phyloP scores from a whole-genome alignment of 2,329 filamentous ascomycete species.

The Macroventuria anomochaeta region DNA sequence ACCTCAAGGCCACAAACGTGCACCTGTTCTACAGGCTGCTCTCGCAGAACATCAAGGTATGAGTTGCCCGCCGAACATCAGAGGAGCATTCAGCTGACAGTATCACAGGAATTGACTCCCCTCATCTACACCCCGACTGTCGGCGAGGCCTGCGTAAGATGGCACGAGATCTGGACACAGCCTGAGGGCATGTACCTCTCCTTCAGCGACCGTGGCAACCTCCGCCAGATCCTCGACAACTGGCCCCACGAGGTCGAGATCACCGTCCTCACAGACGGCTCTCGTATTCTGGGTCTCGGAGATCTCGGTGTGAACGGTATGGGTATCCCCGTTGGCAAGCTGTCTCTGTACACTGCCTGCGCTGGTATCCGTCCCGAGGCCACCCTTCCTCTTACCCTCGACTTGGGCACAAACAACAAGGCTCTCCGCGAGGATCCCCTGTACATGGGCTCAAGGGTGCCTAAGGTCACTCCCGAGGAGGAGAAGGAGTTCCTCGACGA shows the following conservation, averaged over 20 bases:
- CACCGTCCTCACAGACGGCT: conserved; percentile 95
- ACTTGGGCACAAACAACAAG: conserved; percentile 70
- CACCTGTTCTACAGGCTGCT: conserved; percentile 83
- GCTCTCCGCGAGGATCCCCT: conserved; percentile 76
- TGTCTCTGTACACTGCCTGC: conserved; percentile 92
- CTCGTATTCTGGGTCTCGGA: conserved; percentile 88
- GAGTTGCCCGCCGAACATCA: not conserved
- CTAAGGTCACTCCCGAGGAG: conserved; percentile 77
- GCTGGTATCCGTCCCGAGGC: conserved; percentile 86
- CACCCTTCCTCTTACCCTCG: conserved; percentile 67
- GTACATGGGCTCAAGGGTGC: conserved; percentile 87
- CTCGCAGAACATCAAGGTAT: conserved; percentile 71
- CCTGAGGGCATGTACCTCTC: conserved; percentile 96
- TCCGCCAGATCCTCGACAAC: conserved; percentile 86
- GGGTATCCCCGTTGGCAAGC: conserved; percentile 96
- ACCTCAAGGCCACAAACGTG: conserved; percentile 75
- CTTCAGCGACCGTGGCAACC: conserved; percentile 89
- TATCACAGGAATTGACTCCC: conserved; percentile 73
- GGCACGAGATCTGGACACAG: conserved; percentile 93
- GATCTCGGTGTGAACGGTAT: conserved; percentile 97
- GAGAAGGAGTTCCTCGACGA: conserved; percentile 95
- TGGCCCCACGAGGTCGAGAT: conserved; percentile 97
- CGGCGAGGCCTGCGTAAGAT: conserved; percentile 94
- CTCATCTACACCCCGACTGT: conserved; percentile 90
- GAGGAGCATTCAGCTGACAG: conserved; percentile 40